These are phyloP conservation scores for Coccomyxa sp. DNA, from an alignment of 139 green algal species.

Conservation along the genomic window DNA sequence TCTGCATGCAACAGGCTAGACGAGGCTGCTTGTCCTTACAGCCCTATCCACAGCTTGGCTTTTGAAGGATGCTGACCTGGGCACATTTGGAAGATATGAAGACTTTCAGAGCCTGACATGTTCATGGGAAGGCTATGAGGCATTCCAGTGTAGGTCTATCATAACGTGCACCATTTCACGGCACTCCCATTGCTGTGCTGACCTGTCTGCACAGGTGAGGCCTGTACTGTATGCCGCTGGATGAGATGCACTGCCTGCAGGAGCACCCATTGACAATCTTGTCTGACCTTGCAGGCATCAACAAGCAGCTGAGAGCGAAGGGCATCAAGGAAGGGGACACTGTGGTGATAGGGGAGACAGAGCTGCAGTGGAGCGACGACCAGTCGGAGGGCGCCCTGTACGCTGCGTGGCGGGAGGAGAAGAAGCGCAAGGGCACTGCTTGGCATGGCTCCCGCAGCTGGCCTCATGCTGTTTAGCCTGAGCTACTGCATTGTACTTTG, in stretches of 20 bases:
- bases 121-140: not conserved
- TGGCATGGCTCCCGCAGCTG: slow-evolving; percentile 55
- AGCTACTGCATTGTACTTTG: too few relatives aligned
- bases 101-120: not conserved
- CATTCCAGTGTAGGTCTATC: too few relatives aligned
- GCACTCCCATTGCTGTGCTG: not conserved
- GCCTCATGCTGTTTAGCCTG: slow-evolving; percentile 50
- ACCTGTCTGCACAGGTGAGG: not conserved
- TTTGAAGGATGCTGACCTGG: not conserved
- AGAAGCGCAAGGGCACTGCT: slow-evolving; percentile 48
- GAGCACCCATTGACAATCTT: not conserved
- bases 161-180: not conserved
- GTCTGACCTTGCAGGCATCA: slow-evolving; percentile 62
- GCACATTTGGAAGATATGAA: not conserved
- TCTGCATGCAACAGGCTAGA: not conserved
- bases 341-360: slow-evolving; percentile 64
- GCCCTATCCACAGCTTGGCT: not conserved
- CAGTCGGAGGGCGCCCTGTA: slow-evolving; percentile 60
- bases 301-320: slow-evolving; percentile 41
- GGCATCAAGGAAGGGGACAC: slow-evolving; percentile 70
- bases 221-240: not conserved
- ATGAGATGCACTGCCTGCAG: not conserved
- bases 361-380: slow-evolving; percentile 72
- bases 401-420: slow-evolving; percentile 59
- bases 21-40: not conserved